A percentile compares a stretch with the other conserved stretches of the same genome.
Conservation (phyloP, 257 asterid genomes). For the Galeopsis tetrahit region DNA sequence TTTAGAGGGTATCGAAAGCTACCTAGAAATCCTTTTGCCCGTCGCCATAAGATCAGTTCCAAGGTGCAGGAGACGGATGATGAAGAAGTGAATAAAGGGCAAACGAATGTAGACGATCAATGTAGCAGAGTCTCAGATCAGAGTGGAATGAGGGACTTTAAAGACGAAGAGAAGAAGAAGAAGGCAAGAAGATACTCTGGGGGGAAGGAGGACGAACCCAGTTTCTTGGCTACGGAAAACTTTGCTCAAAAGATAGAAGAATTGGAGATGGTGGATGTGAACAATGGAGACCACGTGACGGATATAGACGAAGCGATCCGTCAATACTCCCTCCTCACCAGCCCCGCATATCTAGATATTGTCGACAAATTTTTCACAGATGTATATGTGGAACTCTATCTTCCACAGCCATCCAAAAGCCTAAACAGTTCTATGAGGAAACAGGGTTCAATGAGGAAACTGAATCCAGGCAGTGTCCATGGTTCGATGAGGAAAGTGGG, state of each 20-base stretch:
- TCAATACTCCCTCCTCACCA: constrained; percentile 68
- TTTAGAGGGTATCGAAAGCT: constrained; percentile 48
- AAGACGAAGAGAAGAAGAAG: constrained; percentile 41
- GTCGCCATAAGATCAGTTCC: constrained; percentile 37
- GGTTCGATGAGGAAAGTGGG: constrained; percentile 15
- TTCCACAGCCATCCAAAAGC: constrained; percentile 30
- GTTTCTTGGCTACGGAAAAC: constrained; percentile 41
- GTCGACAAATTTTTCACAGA: constrained; percentile 62
- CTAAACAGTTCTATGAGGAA: constrained; percentile 39
- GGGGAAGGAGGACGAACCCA: constrained; percentile 36
- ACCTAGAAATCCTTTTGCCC: constrained; percentile 39
- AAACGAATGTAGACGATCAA: constrained; percentile 39
- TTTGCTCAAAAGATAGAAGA: constrained; percentile 71
- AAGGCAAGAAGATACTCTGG: constrained; percentile 26
- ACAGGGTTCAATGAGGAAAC: constrained; percentile 29
- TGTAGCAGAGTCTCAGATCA: constrained; percentile 38
- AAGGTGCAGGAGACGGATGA: constrained; percentile 46
- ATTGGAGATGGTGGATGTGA: constrained; percentile 70
- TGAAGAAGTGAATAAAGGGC: constrained; percentile 35
- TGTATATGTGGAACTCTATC: constrained; percentile 42
- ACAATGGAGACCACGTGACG: constrained; percentile 62
- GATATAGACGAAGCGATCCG: constrained; percentile 85
- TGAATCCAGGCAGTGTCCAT: neutral
- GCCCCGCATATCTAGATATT: constrained; percentile 55
- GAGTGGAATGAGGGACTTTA: constrained; percentile 30